Base-by-base conservation (phyloP, 345 rosid species). In the Eucalyptus cloeziana region DNA sequence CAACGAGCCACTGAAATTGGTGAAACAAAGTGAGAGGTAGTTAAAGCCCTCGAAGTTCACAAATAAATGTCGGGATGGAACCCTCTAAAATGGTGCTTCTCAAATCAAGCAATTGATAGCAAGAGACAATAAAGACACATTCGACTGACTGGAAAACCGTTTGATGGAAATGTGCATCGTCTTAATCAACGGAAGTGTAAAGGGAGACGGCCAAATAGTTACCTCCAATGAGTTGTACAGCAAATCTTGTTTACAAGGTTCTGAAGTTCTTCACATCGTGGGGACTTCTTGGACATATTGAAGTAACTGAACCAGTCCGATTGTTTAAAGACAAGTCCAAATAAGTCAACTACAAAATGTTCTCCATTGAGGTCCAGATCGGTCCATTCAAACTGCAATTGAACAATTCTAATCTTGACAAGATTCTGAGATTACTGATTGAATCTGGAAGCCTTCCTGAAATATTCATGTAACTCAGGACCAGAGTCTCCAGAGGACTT, bases 1-100 rank as follows among this genome's bases (percentile, higher is more conserved):
- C 49, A 92, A 43, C 0, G 93, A 80, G 49, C 95, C 95, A 60
- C 45, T 90, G 89, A 94, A 92, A 21, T 90, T 94, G 89, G 94
- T 94, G 79, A 49, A 93, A 67, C 93, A 88, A 83, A 93, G 94
- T 56, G 17, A 2, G 31, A 94, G 92, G 17, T 83, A 11, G 1
- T 31, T 90, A 4, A 4, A 94, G 52, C 5, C 85, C 79, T 27
- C 15, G 44, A 27, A 94, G 90, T 71, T 89, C 49, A 60, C 89
- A 92, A 11, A 93, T 2, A 2, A 87, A 90, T 10, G 1, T 21
- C 5, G 90, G 94, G 10, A 93, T 7, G 8, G 62, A 16, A 45
- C 94, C 95, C 85, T 58, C 88, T 12, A 95, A 69, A 15, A 80
- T 91, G 83, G 94, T 94, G 85, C 88, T 86, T 4, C 91, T 86